These are phyloP conservation scores for Euphrasia arctica DNA, from an alignment of 305 asterid genomes.

Conservation along the genomic window DNA sequence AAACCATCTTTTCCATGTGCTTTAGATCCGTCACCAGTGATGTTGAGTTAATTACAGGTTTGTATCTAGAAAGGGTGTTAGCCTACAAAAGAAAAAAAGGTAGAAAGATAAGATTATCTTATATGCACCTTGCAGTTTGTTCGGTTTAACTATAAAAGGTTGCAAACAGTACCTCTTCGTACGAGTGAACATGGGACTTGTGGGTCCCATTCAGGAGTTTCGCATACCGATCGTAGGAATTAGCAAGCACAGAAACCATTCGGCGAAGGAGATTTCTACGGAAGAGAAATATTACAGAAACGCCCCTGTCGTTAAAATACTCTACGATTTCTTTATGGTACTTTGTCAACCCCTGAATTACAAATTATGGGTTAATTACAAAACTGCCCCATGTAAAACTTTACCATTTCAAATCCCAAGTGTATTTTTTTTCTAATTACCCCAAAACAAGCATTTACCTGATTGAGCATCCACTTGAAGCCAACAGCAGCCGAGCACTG, in stretches of 20 bases:
- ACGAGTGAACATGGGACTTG: slow-evolving; percentile 80
- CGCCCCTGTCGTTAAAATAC: slow-evolving; percentile 62
- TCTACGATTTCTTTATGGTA: slow-evolving; percentile 58
- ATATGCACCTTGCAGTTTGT: neutral
- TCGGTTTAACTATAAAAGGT: neutral
- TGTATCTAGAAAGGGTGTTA: slow-evolving; percentile 59
- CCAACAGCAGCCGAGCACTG: slow-evolving; percentile 91
- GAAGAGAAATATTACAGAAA: slow-evolving; percentile 72
- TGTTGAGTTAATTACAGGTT: slow-evolving; percentile 52
- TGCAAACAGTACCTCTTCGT: slow-evolving; percentile 50
- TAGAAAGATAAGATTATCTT: neutral
- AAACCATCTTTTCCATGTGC: slow-evolving; percentile 51
- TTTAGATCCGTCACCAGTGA: slow-evolving; percentile 49
- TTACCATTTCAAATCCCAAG: neutral
- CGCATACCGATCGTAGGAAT: slow-evolving; percentile 65
- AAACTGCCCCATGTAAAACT: neutral
- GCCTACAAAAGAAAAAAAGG: slow-evolving; percentile 24
- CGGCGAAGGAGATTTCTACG: slow-evolving; percentile 71
- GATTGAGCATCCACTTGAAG: slow-evolving; percentile 98
- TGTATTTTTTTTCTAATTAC: neutral
- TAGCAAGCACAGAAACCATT: slow-evolving; percentile 76
- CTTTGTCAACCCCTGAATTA: slow-evolving; percentile 64
- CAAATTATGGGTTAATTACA: neutral
- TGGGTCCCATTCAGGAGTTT: slow-evolving; percentile 79
- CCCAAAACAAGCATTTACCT: slow-evolving; percentile 37